These are phyloP conservation scores for Dothideomycetes sp. DNA, from an alignment of 2,329 filamentous ascomycete species.

Conservation along the genomic window DNA sequence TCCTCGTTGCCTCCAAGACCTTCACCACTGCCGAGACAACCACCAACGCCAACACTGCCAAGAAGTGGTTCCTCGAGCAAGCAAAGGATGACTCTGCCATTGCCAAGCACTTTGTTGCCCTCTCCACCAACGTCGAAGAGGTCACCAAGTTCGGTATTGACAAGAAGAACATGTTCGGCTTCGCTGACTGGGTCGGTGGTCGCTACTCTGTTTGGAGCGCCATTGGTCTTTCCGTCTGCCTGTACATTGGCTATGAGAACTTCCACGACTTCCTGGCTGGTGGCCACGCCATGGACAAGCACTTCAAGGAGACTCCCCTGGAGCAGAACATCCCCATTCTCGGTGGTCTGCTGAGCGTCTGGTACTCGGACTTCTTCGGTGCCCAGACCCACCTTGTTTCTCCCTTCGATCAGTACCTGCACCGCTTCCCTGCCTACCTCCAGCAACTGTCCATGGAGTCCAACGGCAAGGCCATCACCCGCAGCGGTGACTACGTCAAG, in stretches of 20 bases:
- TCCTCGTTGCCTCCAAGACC: slow-evolving; percentile 97
- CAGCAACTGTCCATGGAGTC: slow-evolving; percentile 99
- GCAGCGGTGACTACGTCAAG: slow-evolving; percentile 78
- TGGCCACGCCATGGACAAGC: slow-evolving; percentile 95
- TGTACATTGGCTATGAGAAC: slow-evolving; percentile 96
- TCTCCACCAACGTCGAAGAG: slow-evolving; percentile 91
- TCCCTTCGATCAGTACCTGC: slow-evolving; percentile 97
- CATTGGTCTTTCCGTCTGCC: slow-evolving; percentile 85
- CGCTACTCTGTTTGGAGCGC: slow-evolving; percentile 99
- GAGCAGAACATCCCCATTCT: slow-evolving; percentile 92
- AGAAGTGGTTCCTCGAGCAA: slow-evolving; percentile 87
- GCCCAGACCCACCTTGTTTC: slow-evolving; percentile 96
- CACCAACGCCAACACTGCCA: slow-evolving; percentile 95
- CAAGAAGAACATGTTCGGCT: slow-evolving; percentile 99
- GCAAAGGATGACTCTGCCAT: slow-evolving; percentile 67
- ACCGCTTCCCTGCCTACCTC: slow-evolving; percentile 97
- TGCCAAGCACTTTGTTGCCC: slow-evolving; percentile 96
- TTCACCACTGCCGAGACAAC: slow-evolving; percentile 97
- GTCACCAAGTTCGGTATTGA: slow-evolving; percentile 99
- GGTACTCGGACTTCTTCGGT: slow-evolving; percentile 98
- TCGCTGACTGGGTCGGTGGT: slow-evolving; percentile 96
- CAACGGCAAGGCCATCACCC: slow-evolving; percentile 94
- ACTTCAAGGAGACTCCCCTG: slow-evolving; percentile 85
- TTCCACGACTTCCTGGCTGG: slow-evolving; percentile 93
- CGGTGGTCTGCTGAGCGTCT: slow-evolving; percentile 87